phyloP scores from a whole-genome alignment of 345 rosid genomes.

The Clausena lansium region DNA sequence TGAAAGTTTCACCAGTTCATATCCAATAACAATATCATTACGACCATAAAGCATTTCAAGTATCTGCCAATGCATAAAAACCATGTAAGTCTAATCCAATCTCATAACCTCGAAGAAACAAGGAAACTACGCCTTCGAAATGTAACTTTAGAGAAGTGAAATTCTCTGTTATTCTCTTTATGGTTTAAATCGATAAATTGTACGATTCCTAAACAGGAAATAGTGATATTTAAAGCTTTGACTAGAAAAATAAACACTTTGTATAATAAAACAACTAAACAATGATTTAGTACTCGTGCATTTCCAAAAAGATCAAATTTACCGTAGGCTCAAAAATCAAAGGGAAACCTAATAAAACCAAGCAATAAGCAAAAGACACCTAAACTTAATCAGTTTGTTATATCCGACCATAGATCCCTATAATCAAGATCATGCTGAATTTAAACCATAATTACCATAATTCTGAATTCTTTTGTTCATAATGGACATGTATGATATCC shows the following conservation, averaged over 20 bases:
- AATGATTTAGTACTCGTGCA: not conserved
- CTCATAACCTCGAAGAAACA: not conserved
- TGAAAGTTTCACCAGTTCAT: constrained; percentile 76
- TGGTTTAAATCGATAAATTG: not conserved
- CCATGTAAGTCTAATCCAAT: constrained; percentile 3
- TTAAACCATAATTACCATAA: not conserved
- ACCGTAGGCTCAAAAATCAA: not conserved
- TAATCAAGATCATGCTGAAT: not conserved
- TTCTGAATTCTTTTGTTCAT: not conserved
- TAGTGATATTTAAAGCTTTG: not conserved
- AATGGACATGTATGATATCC: not conserved
- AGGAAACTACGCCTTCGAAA: not conserved
- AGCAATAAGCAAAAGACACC: not conserved
- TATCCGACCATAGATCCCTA: not conserved
- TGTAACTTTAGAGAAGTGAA: not conserved
- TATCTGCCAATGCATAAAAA: constrained; percentile 43
- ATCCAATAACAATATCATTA: constrained; percentile 67
- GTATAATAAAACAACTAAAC: not conserved
- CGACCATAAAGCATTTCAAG: constrained; percentile 60
- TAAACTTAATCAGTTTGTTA: not conserved
- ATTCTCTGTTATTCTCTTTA: not conserved
- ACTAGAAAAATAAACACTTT: not conserved
- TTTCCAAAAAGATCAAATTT: not conserved
- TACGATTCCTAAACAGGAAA: not conserved
- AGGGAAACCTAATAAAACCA: not conserved